Conservation (phyloP, 768 basidiomycete genomes). For the Rhodotorula diobovata region DNA sequence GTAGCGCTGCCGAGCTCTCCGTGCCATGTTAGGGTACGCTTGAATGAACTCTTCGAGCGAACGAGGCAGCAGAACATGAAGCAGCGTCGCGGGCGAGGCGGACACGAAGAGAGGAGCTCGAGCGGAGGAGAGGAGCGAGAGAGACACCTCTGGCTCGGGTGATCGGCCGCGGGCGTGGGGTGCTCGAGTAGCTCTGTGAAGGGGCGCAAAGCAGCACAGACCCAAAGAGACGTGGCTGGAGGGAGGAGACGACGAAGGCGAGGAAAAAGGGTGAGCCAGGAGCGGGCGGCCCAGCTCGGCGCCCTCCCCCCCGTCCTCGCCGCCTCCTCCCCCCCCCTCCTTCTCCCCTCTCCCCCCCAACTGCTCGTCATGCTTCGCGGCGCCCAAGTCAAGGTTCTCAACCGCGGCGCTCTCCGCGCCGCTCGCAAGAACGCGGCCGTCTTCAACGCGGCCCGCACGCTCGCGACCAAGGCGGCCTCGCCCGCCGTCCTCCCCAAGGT, state of each 20-base stretch:
- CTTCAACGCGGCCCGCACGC: conserved; percentile 33
- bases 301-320: not conserved
- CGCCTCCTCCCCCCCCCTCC: not conserved
- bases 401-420: conserved; percentile 33
- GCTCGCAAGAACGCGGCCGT: conserved; percentile 36
- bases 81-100: too few species aligned
- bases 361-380: conserved; percentile 26
- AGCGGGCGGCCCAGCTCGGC: not conserved
- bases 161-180: too few species aligned
- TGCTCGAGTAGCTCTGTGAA: too few species aligned
- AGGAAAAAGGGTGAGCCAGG: not conserved
- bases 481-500: conserved; percentile 16
- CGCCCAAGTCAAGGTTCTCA: conserved; percentile 34
- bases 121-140: too few species aligned
- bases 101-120: too few species aligned
- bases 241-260: not conserved
- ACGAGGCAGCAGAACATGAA: too few species aligned
- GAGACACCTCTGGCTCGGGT: too few species aligned
- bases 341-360: not conserved
- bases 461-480: conserved; percentile 38
- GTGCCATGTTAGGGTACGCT: too few species aligned
- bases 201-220: too few species aligned
- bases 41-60: too few species aligned
- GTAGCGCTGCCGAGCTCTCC: too few species aligned
- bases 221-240: not conserved